phyloP scores from a whole-genome alignment of 73 alveolate species.

The Durusdinium trenchii region DNA sequence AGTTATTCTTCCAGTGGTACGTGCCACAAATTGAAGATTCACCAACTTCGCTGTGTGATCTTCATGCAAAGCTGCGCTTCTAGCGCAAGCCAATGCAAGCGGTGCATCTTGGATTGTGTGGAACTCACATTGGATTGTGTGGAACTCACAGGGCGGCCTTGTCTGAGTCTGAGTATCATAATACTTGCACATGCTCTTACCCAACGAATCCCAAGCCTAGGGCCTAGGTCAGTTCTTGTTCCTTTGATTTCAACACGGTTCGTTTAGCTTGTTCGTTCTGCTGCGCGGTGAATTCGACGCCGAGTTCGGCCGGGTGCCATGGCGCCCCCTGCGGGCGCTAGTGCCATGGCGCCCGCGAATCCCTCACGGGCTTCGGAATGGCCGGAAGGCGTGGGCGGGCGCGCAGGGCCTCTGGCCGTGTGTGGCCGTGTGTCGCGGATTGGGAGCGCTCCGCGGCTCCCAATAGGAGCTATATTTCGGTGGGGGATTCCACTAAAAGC shows the following conservation, averaged over 20 bases:
- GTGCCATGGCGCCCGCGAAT: constrained; percentile 89
- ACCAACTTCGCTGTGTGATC: constrained; percentile 47
- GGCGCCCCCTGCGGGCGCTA: neutral
- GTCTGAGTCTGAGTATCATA: neutral
- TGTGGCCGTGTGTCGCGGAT: no score
- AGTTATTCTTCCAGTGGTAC: constrained; percentile 57
- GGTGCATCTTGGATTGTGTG: neutral
- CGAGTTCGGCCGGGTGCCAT: neutral
- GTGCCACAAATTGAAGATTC: neutral
- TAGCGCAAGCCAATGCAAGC: constrained; percentile 27
- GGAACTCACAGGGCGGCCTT: neutral
- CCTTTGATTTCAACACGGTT: no score
- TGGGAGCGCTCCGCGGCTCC: no score
- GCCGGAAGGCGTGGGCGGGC: constrained; percentile 67
- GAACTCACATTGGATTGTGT: neutral
- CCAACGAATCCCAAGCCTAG: neutral
- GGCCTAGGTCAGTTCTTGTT: no score
- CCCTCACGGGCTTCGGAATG: constrained; percentile 92
- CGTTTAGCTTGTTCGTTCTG: neutral
- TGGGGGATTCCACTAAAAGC: no score
- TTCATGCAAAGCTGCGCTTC: constrained; percentile 15
- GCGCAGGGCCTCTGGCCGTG: neutral
- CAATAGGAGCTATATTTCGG: no score
- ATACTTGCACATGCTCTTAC: neutral
- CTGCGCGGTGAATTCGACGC: neutral